Conservation (phyloP, 1,284 basidiomycete genomes). For the Pyrrhoderma lamaoense region DNA sequence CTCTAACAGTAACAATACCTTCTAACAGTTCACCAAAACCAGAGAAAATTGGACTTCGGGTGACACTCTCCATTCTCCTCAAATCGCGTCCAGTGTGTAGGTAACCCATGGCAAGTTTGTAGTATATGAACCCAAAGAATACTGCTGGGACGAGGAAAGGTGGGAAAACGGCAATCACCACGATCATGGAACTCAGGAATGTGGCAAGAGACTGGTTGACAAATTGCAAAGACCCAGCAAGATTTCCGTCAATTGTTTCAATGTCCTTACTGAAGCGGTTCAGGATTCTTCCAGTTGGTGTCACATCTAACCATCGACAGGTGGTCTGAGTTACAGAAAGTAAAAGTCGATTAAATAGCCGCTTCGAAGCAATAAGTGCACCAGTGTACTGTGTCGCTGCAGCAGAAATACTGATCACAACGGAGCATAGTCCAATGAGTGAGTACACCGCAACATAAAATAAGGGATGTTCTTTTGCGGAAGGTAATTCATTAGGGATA, state of each 20-base stretch:
- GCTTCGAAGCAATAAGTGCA: constrained; percentile 50
- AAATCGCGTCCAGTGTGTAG: constrained; percentile 72
- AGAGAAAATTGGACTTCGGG: constrained; percentile 65
- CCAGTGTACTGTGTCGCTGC: constrained; percentile 53
- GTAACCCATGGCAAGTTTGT: constrained; percentile 63
- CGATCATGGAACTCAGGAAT: constrained; percentile 56
- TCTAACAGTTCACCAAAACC: constrained; percentile 76
- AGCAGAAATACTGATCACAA: constrained; percentile 38
- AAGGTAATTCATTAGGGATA: constrained; percentile 27
- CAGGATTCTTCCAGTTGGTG: constrained; percentile 42
- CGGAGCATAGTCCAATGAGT: constrained; percentile 42
- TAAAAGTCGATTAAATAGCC: constrained; percentile 51
- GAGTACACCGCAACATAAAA: constrained; percentile 62
- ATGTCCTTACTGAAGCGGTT: constrained; percentile 73
- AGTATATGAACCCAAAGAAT: constrained; percentile 57
- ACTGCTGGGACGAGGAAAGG: constrained; percentile 65
- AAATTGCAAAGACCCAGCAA: constrained; percentile 63
- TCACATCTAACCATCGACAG: constrained; percentile 30
- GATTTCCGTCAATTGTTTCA: constrained; percentile 66
- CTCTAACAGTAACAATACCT: constrained; percentile 79
- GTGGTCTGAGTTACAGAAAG: constrained; percentile 51
- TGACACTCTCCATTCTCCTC: constrained; percentile 71
- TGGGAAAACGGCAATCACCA: constrained; percentile 54
- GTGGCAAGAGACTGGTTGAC: constrained; percentile 69
- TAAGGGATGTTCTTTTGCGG: constrained; percentile 47